Evolutionary conservation across 1,284 basidiomycete species (phyloP), one percentile per base, ranked within the genome.

Genomic region (Somion occarium): DNA sequence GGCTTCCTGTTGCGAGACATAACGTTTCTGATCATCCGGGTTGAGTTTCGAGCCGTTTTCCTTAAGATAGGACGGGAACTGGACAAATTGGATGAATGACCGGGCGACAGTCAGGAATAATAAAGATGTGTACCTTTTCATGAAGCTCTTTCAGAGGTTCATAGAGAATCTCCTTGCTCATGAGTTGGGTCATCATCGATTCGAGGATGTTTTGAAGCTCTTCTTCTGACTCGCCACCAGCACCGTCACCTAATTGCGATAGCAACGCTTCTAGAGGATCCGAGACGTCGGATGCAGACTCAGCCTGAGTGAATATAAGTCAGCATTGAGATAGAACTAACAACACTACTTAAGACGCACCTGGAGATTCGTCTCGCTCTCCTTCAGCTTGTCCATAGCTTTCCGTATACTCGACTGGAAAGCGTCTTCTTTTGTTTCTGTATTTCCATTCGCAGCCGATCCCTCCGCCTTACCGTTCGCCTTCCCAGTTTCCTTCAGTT

Each of bases 161-260:
- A 62, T 98, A 92, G 18, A 97, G 71, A 9, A 98, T 80, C 1
- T 98, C 93, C 65, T 93, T 94, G 67, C 84, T 87, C 91, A 99
- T 93, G 44, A 99, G 76, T 64, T 94, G 87, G 15, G 82, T 79
- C 94, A 96, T 93, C 88, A 98, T 92, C 38, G 75, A 82, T 66
- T 98, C 93, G 20, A 99, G 74, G 58, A 97, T 75, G 7, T 80
- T 83, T 45, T 85, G 81, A 5, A 95, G 68, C 49, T 88, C 83
- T 30, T 79, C 80, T 19, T 85, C 85, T n/a, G 76, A 74, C 15
- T 72, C 66, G 37, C 66, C 68, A 34, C 60, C 58, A 7, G 30
- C 15, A 52, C 72, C 68, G 20, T 69, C 71, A 26, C 67, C 61
- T 2, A 83, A 61, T 23, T 78, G 71, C 23, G 70, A 62, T 5